phyloP scores from a whole-genome alignment of 169 alveolate genomes.

The Cryptosporidium tyzzeri region DNA sequence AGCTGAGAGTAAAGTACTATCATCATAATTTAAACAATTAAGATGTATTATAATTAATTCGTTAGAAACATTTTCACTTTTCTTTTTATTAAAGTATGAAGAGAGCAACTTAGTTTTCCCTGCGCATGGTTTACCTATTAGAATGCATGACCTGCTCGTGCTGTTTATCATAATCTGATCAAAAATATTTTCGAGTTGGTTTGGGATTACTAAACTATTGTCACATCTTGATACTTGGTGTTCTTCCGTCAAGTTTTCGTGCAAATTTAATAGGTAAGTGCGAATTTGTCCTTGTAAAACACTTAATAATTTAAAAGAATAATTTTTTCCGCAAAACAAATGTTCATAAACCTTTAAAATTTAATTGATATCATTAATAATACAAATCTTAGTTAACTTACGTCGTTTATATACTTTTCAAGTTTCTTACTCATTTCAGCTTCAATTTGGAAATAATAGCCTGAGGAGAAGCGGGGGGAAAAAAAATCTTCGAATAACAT shows the following conservation, averaged over 20 bases:
- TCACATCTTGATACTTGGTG: background rate
- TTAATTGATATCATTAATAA: background rate
- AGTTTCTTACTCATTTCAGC: slow-evolving; percentile 27
- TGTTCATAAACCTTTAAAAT: slow-evolving; percentile 23
- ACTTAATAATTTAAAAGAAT: slow-evolving; percentile 10
- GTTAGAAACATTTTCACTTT: background rate
- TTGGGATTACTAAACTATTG: background rate
- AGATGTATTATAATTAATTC: slow-evolving; percentile 36
- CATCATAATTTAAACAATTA: slow-evolving; percentile 65
- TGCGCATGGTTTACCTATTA: slow-evolving; percentile 48
- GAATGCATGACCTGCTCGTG: slow-evolving; percentile 59
- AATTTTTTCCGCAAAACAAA: background rate
- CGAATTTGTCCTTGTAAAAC: slow-evolving; percentile 37
- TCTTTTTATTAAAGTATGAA: slow-evolving; percentile 37
- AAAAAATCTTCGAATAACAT: background rate
- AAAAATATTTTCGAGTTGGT: slow-evolving; percentile 6
- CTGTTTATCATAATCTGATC: slow-evolving; percentile 33
- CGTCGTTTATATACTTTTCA: slow-evolving; percentile 10
- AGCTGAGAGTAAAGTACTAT: slow-evolving; percentile 30
- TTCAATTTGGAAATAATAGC: background rate
- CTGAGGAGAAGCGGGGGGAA: slow-evolving; percentile 13
- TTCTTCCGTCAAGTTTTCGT: background rate
- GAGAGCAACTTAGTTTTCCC: slow-evolving; percentile 42
- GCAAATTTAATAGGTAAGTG: background rate
- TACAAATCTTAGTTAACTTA: slow-evolving; percentile 10